These are phyloP conservation scores for Epichloe scottii DNA, from an alignment of 2,329 filamentous ascomycete genomes.

Conservation along the genomic window DNA sequence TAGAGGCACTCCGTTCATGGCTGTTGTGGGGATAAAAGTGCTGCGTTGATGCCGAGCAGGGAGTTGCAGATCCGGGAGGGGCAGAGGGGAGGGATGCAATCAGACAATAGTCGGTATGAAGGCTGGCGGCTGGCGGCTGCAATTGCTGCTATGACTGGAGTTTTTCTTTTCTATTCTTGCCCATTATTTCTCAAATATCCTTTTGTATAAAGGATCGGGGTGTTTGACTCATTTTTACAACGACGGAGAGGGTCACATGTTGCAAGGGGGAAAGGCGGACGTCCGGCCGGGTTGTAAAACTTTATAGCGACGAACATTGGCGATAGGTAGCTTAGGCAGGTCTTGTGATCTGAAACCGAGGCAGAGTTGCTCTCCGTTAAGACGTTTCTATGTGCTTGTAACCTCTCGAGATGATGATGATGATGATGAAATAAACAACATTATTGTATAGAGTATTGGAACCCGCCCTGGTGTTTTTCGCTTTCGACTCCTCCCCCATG, in stretches of 20 bases:
- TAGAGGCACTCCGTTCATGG: conserved; percentile 1
- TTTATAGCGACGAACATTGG: conserved; percentile 1
- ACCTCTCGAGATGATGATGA: no score
- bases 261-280: not conserved
- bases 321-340: conserved; percentile 1
- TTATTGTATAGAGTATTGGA: no score
- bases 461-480: no score
- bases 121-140: not conserved
- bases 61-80: not conserved
- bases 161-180: not conserved
- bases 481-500: no score
- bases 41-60: not conserved
- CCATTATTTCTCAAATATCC: not conserved
- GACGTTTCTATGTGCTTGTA: no score
- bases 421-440: no score
- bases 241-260: not conserved
- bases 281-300: not conserved
- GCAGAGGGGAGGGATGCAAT: not conserved
- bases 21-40: not conserved
- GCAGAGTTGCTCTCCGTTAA: not conserved
- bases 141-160: not conserved
- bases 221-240: not conserved
- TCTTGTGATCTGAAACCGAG: not conserved
- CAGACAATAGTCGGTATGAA: not conserved
- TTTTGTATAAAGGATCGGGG: conserved; percentile 3